Percentiles rank a stretch among this genome's conserved stretches.
Evolutionary conservation across 2,329 filamentous ascomycete species (phyloP).

Genomic region (Beauveria sp.): DNA sequence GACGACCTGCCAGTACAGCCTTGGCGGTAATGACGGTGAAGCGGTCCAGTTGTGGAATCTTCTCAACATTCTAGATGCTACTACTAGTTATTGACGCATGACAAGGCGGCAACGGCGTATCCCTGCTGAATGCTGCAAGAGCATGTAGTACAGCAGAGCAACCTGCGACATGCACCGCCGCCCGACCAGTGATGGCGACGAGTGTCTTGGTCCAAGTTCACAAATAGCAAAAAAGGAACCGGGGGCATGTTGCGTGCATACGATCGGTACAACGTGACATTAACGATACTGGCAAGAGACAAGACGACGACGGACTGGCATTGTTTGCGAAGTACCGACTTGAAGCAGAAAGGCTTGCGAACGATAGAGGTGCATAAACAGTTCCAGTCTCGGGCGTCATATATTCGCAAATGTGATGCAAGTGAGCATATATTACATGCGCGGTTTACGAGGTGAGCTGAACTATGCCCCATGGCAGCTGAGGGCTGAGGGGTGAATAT

Average conservation of each 20-base stretch:
- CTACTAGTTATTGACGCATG: background rate
- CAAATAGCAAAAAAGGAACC: background rate
- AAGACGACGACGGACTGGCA: background rate
- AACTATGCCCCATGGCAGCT: background rate
- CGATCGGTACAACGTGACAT: conserved; percentile 2
- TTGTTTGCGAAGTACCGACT: conserved; percentile 4
- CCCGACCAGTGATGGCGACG: background rate
- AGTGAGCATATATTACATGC: background rate
- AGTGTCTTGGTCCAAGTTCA: background rate
- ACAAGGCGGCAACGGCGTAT: background rate
- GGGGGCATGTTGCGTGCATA: background rate
- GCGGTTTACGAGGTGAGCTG: background rate
- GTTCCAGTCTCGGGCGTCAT: background rate
- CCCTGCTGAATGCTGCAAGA: background rate
- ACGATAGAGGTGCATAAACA: background rate
- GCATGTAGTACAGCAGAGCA: background rate
- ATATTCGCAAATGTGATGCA: background rate
- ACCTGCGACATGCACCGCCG: background rate
- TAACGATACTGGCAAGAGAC: background rate
- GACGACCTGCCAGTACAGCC: background rate
- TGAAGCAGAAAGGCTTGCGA: conserved; percentile 5
- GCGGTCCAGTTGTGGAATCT: background rate
- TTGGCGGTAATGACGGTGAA: too few relatives aligned
- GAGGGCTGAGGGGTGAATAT: background rate
- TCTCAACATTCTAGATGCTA: background rate